Evolutionary conservation across 2,329 filamentous ascomycete species (phyloP).

Genomic region (Monascus ruber): DNA sequence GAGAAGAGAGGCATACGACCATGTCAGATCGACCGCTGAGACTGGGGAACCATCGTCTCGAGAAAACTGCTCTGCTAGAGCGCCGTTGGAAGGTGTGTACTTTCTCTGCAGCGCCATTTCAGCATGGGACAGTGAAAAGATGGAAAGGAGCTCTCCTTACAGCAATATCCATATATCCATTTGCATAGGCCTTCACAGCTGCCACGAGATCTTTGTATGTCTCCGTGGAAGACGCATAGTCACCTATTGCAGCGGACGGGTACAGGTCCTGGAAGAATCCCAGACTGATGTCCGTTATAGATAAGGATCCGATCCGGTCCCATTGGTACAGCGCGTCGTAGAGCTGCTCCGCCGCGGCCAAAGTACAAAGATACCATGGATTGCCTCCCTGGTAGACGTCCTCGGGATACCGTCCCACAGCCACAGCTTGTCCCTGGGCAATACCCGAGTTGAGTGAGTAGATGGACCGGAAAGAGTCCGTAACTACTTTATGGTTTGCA

Average conservation of each 20-base stretch:
- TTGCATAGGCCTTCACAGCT: conserved; percentile 51
- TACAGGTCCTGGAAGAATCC: conserved; percentile 60
- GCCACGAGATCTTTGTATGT: conserved; percentile 36
- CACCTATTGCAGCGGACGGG: conserved; percentile 47
- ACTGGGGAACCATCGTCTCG: conserved; percentile 19
- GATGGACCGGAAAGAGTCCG: conserved; percentile 61
- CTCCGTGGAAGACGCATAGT: conserved; percentile 47
- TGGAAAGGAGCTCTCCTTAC: conserved; percentile 7
- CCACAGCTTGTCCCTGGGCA: conserved; percentile 46
- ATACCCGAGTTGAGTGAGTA: conserved; percentile 61
- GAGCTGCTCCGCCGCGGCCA: conserved; percentile 66
- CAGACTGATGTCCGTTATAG: conserved; percentile 53
- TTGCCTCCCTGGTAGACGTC: conserved; percentile 67
- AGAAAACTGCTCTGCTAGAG: conserved; percentile 28
- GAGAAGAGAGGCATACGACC: conserved; percentile 30
- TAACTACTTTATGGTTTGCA: conserved; percentile 63
- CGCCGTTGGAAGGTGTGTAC: conserved; percentile 12
- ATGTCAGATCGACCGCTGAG: conserved; percentile 30
- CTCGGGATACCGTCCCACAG: conserved; percentile 58
- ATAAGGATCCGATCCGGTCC: conserved; percentile 52
- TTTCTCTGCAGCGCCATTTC: conserved; percentile 5
- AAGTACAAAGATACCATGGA: conserved; percentile 66
- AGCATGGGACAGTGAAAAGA: no score
- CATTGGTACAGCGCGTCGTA: conserved; percentile 66
- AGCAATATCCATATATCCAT: conserved; percentile 39